Percentiles rank a stretch among this genome's conserved stretches.
These are phyloP conservation scores for Durio zibethinus DNA, from an alignment of 345 rosid genomes.

Conservation along the genomic window DNA sequence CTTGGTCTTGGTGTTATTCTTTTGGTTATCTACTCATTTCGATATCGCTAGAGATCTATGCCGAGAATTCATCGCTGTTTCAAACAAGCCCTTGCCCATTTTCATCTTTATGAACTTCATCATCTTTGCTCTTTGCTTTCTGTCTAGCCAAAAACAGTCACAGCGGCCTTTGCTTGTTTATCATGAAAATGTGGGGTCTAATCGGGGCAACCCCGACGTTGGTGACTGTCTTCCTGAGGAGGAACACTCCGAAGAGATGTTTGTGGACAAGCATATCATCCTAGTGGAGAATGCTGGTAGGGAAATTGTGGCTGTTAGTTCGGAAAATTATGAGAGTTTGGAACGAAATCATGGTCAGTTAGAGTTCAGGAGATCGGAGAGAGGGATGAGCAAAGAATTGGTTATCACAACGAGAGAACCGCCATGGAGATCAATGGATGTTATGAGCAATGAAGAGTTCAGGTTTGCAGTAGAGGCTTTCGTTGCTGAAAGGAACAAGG, in stretches of 20 bases:
- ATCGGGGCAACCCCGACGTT: background rate
- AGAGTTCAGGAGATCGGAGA: background rate
- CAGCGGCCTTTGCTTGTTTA: too few relatives aligned
- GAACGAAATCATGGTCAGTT: background rate
- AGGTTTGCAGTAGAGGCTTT: background rate
- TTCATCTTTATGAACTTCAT: constrained; percentile 1
- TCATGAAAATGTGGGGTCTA: background rate
- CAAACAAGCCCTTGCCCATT: background rate
- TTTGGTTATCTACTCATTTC: background rate
- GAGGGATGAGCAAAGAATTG: background rate
- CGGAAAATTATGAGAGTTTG: background rate
- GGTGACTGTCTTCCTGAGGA: background rate
- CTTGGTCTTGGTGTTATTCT: background rate
- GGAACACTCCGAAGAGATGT: background rate
- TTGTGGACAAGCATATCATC: constrained; percentile 2
- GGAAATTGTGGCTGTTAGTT: background rate
- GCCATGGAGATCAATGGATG: background rate
- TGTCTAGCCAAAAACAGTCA: background rate
- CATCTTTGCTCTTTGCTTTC: background rate
- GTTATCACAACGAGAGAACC: background rate
- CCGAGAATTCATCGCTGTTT: background rate
- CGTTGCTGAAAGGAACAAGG: background rate
- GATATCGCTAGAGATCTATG: background rate
- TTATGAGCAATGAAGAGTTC: background rate
- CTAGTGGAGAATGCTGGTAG: background rate